Percentiles rank a stretch among this genome's conserved stretches.
Conservation (phyloP, 2,329 filamentous ascomycete species). For the Pseudopyrenochaeta lycopersici region DNA sequence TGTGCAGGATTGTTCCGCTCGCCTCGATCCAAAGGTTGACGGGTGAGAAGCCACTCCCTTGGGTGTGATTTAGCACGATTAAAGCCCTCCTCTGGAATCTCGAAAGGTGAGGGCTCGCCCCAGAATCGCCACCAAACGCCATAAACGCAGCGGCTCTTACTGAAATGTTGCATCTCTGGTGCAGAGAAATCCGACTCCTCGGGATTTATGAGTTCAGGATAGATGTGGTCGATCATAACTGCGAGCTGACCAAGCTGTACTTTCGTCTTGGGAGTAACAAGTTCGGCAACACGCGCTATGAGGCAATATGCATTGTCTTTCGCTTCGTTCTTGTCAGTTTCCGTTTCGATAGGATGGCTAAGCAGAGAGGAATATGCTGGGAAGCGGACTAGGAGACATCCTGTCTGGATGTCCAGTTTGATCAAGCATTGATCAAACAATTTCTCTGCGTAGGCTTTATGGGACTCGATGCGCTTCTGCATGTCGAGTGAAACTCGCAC, state of each 20-base stretch:
- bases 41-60: conserved; percentile 37
- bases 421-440: conserved; percentile 62
- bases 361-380: conserved; percentile 34
- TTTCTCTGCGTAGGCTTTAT: conserved; percentile 62
- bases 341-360: conserved; percentile 16
- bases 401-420: conserved; percentile 53
- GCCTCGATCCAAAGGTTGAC: conserved; percentile 26
- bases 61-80: conserved; percentile 7
- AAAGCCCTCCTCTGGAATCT: conserved; percentile 7
- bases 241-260: conserved; percentile 56
- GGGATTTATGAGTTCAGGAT: conserved; percentile 39
- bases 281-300: conserved; percentile 58
- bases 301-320: conserved; percentile 52
- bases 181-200: conserved; percentile 1
- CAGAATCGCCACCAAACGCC: conserved; percentile 38
- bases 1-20: background rate
- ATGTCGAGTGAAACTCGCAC: conserved; percentile 59
- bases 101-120: conserved; percentile 20
- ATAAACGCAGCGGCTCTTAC: conserved; percentile 26
- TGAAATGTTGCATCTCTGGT: conserved; percentile 5
- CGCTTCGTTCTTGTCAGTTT: conserved; percentile 26
- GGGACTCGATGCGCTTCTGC: conserved; percentile 61
- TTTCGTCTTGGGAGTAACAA: conserved; percentile 59
- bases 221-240: conserved; percentile 52
- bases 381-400: conserved; percentile 43